Percentiles rank a stretch among this genome's conserved stretches.
Evolutionary conservation across 768 basidiomycete species (phyloP).

Genomic region (Grammothele lineata): DNA sequence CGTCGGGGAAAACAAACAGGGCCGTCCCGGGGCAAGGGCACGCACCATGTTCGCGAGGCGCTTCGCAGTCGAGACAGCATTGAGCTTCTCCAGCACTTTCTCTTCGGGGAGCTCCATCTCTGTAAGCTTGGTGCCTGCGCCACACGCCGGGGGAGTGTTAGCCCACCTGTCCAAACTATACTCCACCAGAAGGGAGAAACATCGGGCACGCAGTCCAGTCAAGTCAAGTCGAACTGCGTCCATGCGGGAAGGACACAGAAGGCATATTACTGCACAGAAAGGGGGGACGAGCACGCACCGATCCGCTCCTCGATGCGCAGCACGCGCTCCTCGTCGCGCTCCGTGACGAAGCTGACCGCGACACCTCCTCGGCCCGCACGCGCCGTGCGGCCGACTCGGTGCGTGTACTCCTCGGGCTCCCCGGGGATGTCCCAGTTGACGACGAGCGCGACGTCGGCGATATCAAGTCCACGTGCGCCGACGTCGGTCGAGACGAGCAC

Average conservation of each 20-base stretch:
- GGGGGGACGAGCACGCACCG: conserved; percentile 44
- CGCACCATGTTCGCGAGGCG: conserved; percentile 90
- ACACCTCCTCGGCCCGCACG: conserved; percentile 86
- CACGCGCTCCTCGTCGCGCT: conserved; percentile 84
- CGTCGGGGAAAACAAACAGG: too few species aligned
- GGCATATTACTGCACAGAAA: background rate
- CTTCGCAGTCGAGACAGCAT: conserved; percentile 88
- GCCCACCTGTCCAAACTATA: too few species aligned
- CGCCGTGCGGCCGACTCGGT: conserved; percentile 92
- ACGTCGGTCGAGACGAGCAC: conserved; percentile 95
- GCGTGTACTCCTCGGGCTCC: conserved; percentile 91
- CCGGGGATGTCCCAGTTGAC: conserved; percentile 96
- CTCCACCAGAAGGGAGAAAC: background rate
- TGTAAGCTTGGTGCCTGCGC: conserved; percentile 64
- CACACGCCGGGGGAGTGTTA: background rate
- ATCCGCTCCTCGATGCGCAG: conserved; percentile 82
- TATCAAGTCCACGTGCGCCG: conserved; percentile 91
- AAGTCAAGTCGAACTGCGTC: too few species aligned
- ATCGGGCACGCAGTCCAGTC: too few species aligned
- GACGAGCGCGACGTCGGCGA: conserved; percentile 93
- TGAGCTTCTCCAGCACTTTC: conserved; percentile 79
- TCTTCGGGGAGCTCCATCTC: conserved; percentile 77
- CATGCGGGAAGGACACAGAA: too few species aligned
- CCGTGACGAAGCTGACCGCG: conserved; percentile 92
- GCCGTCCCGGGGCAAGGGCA: conserved; percentile 1